phyloP scores from a whole-genome alignment of 2,329 filamentous ascomycete species.

The Raffaelea arxii region DNA sequence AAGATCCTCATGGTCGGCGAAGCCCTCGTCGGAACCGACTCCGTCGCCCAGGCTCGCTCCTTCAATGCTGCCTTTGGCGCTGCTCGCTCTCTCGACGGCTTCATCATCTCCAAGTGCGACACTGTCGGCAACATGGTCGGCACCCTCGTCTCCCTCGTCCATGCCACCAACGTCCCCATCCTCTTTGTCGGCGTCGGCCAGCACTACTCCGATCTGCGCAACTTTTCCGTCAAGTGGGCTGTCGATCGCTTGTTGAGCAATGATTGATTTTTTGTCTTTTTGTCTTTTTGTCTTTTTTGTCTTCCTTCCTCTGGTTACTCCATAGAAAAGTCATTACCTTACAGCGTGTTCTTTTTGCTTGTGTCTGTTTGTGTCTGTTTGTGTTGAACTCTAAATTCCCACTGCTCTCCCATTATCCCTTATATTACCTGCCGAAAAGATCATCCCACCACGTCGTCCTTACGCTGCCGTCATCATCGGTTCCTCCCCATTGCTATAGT shows the following conservation, averaged over 20 bases:
- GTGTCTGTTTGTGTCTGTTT: no score
- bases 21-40: slow-evolving; percentile 91
- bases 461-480: no score
- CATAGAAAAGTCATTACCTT: no score
- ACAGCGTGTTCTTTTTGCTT: no score
- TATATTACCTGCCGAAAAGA: no score
- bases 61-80: slow-evolving; percentile 90
- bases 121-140: slow-evolving; percentile 99
- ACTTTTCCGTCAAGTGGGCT: slow-evolving; percentile 61
- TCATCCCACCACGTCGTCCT: no score
- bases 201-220: slow-evolving; percentile 59
- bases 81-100: slow-evolving; percentile 75
- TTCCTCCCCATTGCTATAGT: neutral
- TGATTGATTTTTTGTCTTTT: slow-evolving; percentile 22
- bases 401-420: no score
- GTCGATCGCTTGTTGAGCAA: slow-evolving; percentile 54
- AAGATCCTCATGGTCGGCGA: slow-evolving; percentile 94
- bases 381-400: no score
- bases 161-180: slow-evolving; percentile 92
- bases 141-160: slow-evolving; percentile 92
- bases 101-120: slow-evolving; percentile 98
- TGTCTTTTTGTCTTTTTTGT: no score
- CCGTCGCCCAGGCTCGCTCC: slow-evolving; percentile 88
- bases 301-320: no score
- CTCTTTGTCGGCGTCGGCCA: slow-evolving; percentile 75